Conservation (phyloP, 495 filamentous ascomycete genomes). For the Hypoxylon lenormandii region DNA sequence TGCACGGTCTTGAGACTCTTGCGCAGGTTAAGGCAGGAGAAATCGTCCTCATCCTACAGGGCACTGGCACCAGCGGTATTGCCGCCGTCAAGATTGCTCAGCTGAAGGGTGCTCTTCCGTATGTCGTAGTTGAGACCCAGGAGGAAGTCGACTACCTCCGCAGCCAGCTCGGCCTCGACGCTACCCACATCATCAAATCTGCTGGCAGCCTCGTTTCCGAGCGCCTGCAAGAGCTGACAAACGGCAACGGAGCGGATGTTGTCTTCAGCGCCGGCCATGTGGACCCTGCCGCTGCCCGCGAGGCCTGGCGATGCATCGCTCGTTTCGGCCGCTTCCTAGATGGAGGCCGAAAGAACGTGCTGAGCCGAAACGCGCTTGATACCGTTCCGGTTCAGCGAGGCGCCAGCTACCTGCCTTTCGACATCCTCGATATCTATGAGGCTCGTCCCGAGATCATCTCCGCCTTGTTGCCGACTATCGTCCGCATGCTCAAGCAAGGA, state of each 20-base stretch:
- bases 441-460: conserved; percentile 14
- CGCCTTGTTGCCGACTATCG: conserved; percentile 9
- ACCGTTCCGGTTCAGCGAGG: conserved; percentile 33
- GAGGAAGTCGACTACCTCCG: conserved; percentile 52
- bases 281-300: conserved; percentile 28
- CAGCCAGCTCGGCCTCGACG: conserved; percentile 52
- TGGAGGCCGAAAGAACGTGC: conserved; percentile 62
- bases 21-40: conserved; percentile 31
- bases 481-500: conserved; percentile 8
- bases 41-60: conserved; percentile 30
- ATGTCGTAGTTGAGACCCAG: conserved; percentile 53
- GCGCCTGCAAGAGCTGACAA: conserved; percentile 29
- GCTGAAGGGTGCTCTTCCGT: conserved; percentile 56
- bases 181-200: conserved; percentile 55
- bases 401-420: conserved; percentile 39
- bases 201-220: conserved; percentile 43
- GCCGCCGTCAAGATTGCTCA: conserved; percentile 59
- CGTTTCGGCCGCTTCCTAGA: conserved; percentile 67
- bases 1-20: conserved; percentile 34
- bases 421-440: conserved; percentile 38
- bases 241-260: conserved; percentile 48
- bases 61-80: conserved; percentile 51
- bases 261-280: conserved; percentile 47
- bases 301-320: conserved; percentile 56
- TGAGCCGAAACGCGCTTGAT: conserved; percentile 29